phyloP scores from a whole-genome alignment of 2,329 filamentous ascomycete genomes.

The Sarocladium strictum region DNA sequence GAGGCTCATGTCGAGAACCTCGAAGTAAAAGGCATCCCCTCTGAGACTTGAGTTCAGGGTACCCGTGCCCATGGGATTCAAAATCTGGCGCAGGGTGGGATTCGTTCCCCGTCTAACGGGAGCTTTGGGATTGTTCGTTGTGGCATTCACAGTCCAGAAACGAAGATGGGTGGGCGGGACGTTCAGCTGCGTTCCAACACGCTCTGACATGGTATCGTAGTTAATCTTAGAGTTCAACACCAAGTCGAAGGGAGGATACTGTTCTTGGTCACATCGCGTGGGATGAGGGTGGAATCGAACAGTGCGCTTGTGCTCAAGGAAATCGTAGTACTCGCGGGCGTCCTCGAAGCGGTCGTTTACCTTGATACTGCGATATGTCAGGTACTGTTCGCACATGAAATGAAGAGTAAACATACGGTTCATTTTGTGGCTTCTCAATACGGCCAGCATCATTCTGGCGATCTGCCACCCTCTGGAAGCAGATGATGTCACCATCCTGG shows the following conservation, averaged over 20 bases:
- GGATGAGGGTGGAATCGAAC: conserved; percentile 72
- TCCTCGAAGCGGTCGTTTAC: conserved; percentile 55
- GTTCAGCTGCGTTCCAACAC: conserved; percentile 71
- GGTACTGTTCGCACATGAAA: neutral
- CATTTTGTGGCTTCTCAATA: conserved; percentile 23
- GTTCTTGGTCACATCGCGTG: conserved; percentile 44
- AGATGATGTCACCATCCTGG: conserved; percentile 94
- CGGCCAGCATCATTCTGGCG: conserved; percentile 31
- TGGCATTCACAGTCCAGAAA: conserved; percentile 79
- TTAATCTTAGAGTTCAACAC: conserved; percentile 80
- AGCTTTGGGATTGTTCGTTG: conserved; percentile 69
- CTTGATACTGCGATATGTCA: conserved; percentile 16
- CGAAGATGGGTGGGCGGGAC: conserved; percentile 82
- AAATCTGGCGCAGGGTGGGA: conserved; percentile 70
- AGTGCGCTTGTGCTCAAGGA: conserved; percentile 75
- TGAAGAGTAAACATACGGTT: conserved; percentile 22
- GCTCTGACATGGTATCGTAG: conserved; percentile 81
- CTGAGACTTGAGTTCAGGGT: conserved; percentile 67
- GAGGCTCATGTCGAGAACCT: conserved; percentile 89
- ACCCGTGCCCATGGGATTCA: conserved; percentile 63
- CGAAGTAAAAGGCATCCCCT: conserved; percentile 79
- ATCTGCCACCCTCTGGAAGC: conserved; percentile 68
- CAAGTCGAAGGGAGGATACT: conserved; percentile 65
- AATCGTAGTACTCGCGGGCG: conserved; percentile 86
- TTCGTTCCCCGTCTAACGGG: conserved; percentile 67